A percentile compares a stretch with the other conserved stretches of the same genome.
Conservation (phyloP, 768 basidiomycete species). For the Pleurotus djamor region DNA sequence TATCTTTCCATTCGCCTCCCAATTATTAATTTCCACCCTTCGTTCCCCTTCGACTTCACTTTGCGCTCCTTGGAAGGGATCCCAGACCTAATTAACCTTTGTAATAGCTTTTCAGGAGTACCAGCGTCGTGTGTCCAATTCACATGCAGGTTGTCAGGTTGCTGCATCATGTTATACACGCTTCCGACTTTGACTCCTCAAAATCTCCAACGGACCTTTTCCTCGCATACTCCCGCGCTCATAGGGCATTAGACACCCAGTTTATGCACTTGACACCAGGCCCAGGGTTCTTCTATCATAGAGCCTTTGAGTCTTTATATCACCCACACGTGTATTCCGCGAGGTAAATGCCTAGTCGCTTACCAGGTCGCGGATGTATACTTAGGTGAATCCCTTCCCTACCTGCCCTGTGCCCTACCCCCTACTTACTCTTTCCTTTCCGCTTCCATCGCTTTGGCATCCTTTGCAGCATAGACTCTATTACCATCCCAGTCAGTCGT, state of each 20-base stretch:
- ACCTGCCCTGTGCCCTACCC: neutral
- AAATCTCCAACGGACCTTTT: neutral
- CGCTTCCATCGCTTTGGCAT: neutral
- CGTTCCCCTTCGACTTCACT: too few species aligned
- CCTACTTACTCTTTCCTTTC: conserved; percentile 4
- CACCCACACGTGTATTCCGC: conserved; percentile 6
- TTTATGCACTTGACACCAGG: conserved; percentile 1
- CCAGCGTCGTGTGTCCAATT: neutral
- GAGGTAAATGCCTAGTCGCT: conserved; percentile 4
- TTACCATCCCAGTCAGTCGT: neutral
- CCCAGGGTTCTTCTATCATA: conserved; percentile 2
- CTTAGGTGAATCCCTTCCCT: neutral
- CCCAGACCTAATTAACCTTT: too few species aligned
- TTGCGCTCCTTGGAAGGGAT: too few species aligned
- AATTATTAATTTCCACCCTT: too few species aligned
- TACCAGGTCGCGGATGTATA: conserved; percentile 1
- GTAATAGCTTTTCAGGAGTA: neutral
- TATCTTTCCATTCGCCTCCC: too few species aligned
- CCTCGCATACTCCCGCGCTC: neutral
- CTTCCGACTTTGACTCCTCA: neutral
- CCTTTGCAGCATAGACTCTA: neutral
- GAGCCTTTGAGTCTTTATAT: conserved; percentile 6
- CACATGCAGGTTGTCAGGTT: neutral
- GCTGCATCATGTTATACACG: neutral
- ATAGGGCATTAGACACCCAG: neutral